These are phyloP conservation scores for Plasmodium gonderi DNA, from an alignment of 169 alveolate genomes.

Conservation along the genomic window DNA sequence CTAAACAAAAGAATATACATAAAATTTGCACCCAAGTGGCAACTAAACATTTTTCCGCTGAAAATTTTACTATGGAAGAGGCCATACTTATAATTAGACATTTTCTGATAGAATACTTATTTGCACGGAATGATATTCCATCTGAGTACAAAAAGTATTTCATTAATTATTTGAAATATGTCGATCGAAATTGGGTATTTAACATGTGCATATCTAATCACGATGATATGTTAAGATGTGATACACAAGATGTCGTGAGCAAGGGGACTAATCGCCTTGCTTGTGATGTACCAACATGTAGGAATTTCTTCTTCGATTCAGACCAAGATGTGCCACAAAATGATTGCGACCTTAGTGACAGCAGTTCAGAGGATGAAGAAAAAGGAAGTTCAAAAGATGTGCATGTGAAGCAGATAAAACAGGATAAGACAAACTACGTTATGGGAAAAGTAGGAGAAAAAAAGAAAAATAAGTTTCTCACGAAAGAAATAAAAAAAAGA, in stretches of 20 bases:
- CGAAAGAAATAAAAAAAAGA: slow-evolving; percentile 22
- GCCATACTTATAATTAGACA: slow-evolving; percentile 34
- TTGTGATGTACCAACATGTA: no score
- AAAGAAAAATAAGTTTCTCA: not conserved
- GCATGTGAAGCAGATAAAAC: no score
- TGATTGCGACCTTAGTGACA: slow-evolving; percentile 43
- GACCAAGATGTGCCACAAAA: slow-evolving; percentile 2
- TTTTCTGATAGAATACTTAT: slow-evolving; percentile 27
- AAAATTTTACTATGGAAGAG: slow-evolving; percentile 59
- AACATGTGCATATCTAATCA: not conserved
- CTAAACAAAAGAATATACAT: slow-evolving; percentile 24
- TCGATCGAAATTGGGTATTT: not conserved
- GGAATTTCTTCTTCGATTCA: no score
- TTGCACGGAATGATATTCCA: slow-evolving; percentile 10
- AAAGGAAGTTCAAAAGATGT: no score
- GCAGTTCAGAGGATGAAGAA: not conserved
- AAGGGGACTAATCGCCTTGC: no score
- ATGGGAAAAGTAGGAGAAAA: not conserved
- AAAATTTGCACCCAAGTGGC: slow-evolving; percentile 4
- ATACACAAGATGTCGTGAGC: no score
- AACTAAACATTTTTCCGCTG: not conserved
- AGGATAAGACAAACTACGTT: not conserved
- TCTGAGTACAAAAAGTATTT: slow-evolving; percentile 13
- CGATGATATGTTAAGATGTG: no score
- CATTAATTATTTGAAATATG: slow-evolving; percentile 14